Evolutionary conservation across 768 basidiomycete genomes (phyloP), one percentile per base, ranked within the genome.

Genomic region (Kwoniella shandongensis): DNA sequence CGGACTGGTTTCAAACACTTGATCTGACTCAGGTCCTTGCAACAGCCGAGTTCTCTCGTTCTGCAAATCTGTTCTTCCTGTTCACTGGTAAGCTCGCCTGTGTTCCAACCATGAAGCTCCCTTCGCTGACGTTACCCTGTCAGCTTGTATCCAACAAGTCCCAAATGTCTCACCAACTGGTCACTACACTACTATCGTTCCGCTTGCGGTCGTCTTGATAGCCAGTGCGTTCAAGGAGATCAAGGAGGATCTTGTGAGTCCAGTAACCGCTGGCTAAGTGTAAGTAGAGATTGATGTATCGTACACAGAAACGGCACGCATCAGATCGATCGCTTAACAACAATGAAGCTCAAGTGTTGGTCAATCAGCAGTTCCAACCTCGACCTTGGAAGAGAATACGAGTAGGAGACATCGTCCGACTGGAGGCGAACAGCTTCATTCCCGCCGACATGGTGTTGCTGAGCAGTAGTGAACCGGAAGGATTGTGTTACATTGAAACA

Each of bases 81-180:
- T 98, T 99, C 80, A 97, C 94, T 27, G 79, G 78, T 72, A 29
- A 30, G 23, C 25, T 20, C 11, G 15, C 26, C 8, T 41, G 23
- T 26, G 17, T 17, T 7, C 15, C 4, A 15, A 41, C n/a, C n/a
- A n/a, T 10, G 20, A 5, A 41, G 38, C 7, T 11, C 18, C 13
- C 3, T 4, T 27, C n/a, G 50, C 32, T 27, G 20, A 51, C n/a
- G 59, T 32, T n/a, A 2, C 23, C 15, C n/a, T 18, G 22, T 12
- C 44, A 78, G 91, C 91, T 18, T 86, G 83, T 78, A 98, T 98
- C 46, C 94, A 98, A 72, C 96, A 99, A 79, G 92, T 99, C 64
- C 96, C 96, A 15, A 89, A 86, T 66, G 93, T 99, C 6, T 99
- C 96, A 1, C 96, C 96, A 15, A 98, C 94, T 2, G 92, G 96